Evolutionary conservation across 176 grass and related monocot species (phyloP).

Genomic region (Oryza longistaminata): DNA sequence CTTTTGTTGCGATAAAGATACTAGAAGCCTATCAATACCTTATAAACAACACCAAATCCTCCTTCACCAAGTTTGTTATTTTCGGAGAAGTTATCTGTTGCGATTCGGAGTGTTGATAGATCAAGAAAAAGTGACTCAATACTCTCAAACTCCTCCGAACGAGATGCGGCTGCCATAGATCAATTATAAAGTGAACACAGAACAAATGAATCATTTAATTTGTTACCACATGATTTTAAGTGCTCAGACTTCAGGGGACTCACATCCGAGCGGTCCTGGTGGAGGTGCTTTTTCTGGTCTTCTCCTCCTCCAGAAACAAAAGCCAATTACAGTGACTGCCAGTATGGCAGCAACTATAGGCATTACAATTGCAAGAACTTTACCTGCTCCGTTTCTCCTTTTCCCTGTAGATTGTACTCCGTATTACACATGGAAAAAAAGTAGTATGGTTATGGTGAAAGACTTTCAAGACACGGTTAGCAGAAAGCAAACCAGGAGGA

Average conservation of each 20-base stretch:
- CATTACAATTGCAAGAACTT: constrained; percentile 38
- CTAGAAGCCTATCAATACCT: constrained; percentile 24
- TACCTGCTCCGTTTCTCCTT: constrained; percentile 12
- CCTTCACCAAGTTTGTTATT: constrained; percentile 62
- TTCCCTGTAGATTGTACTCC: constrained; percentile 15
- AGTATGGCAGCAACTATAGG: constrained; percentile 3
- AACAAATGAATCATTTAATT: not conserved
- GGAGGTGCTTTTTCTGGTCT: constrained; percentile 6
- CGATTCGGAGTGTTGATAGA: constrained; percentile 46
- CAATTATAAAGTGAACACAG: constrained; percentile 5
- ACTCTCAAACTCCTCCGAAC: constrained; percentile 27
- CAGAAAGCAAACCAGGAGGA: not conserved
- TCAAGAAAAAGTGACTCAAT: constrained; percentile 55
- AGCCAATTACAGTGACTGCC: not conserved
- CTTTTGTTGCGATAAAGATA: not conserved
- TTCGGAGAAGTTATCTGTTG: constrained; percentile 54
- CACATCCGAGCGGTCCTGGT: not conserved
- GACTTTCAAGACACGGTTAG: not conserved
- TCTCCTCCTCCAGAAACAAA: constrained; percentile 39
- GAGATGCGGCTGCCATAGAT: constrained; percentile 23
- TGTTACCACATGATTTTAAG: not conserved
- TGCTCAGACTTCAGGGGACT: not conserved
- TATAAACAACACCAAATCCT: constrained; percentile 71
- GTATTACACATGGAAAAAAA: not conserved
- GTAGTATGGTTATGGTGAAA: not conserved